These are phyloP conservation scores for Macaranga tanarius DNA, from an alignment of 441 rosid species.

Conservation along the genomic window DNA sequence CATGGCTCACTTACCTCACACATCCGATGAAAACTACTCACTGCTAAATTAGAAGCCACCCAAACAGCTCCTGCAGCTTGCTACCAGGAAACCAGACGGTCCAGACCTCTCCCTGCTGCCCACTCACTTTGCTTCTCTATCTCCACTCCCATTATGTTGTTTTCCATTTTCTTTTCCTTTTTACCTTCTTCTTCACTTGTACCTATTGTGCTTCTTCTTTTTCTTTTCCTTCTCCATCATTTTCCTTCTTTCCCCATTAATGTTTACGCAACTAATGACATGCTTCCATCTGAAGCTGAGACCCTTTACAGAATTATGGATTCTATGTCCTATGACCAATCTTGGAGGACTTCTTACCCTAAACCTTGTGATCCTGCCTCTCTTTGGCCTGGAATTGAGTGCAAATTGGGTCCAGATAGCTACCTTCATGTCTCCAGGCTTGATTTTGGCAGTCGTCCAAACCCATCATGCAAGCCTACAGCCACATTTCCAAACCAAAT, in stretches of 20 bases:
- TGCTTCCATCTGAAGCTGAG: conserved; percentile 61
- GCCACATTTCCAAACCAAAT: conserved; percentile 62
- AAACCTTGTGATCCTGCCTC: conserved; percentile 69
- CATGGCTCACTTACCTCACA: conserved; percentile 12
- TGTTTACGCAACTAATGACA: conserved; percentile 12
- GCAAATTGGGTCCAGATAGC: conserved; percentile 58
- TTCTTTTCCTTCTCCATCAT: no score
- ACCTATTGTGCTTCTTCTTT: background rate
- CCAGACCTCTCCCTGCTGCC: background rate
- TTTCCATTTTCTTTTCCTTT: background rate
- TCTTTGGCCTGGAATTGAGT: conserved; percentile 78
- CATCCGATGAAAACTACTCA: conserved; percentile 20
- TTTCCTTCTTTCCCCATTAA: background rate
- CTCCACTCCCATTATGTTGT: background rate
- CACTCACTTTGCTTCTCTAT: background rate
- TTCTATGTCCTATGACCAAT: conserved; percentile 68
- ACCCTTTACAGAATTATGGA: conserved; percentile 83
- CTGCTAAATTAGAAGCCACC: conserved; percentile 14
- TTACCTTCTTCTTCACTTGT: background rate
- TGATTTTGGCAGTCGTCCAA: conserved; percentile 68
- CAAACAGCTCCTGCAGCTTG: background rate
- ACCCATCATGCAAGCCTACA: conserved; percentile 63
- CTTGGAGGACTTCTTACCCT: conserved; percentile 67
- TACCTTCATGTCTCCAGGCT: conserved; percentile 71
- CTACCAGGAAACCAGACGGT: background rate